phyloP scores from a whole-genome alignment of 78 protist species.

The Emiliania huxleyi region DNA sequence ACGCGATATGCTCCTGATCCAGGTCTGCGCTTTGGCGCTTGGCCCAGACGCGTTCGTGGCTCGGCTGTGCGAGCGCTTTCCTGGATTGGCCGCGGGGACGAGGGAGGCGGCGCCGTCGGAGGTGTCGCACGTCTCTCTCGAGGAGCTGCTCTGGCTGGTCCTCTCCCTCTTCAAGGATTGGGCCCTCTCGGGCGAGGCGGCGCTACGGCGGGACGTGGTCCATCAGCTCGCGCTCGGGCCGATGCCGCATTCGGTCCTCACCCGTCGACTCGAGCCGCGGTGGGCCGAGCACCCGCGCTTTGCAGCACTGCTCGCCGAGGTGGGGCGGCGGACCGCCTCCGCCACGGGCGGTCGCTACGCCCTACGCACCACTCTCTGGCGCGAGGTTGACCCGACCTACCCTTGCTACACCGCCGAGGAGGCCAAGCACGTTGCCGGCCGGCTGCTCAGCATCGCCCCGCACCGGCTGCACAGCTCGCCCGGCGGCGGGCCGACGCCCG shows the following conservation, averaged over 20 bases:
- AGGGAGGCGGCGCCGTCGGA: neutral
- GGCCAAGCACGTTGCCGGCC: neutral
- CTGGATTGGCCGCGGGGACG: neutral
- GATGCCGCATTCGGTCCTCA: neutral
- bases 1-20: neutral
- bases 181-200: neutral
- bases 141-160: neutral
- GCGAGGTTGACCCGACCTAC: neutral
- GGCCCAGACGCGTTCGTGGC: neutral
- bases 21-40: neutral
- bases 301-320: neutral
- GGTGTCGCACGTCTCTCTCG: neutral
- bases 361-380: neutral
- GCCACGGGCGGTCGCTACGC: neutral
- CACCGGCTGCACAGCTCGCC: too few species aligned
- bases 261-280: neutral
- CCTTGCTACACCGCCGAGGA: neutral
- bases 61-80: neutral
- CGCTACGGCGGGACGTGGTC: neutral
- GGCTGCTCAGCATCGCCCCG: neutral
- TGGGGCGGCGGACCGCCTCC: neutral
- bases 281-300: neutral
- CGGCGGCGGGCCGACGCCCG: too few species aligned
- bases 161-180: neutral
- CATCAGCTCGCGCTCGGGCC: constrained; percentile 20